Evolutionary conservation across 129 eudicot genomes (phyloP).

Genomic region (Tagetes erecta): DNA sequence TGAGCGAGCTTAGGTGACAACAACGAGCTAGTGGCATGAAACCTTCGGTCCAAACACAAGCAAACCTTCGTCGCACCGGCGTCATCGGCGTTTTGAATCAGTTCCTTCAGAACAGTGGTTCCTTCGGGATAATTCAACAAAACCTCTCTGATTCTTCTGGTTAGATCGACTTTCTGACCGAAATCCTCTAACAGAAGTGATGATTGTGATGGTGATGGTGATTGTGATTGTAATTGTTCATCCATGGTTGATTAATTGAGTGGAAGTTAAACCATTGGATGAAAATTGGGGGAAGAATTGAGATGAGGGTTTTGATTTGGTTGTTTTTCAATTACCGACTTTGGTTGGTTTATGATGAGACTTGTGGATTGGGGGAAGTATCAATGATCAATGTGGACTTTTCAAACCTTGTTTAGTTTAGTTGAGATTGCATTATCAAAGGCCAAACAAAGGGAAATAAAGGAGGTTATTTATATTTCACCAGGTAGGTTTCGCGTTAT

Average conservation of each 20-base stretch:
- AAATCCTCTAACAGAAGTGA: slow-evolving; percentile 85
- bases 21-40: slow-evolving; percentile 54
- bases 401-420: background rate
- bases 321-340: slow-evolving; percentile 10
- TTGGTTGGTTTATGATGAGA: slow-evolving; percentile 5
- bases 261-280: slow-evolving; percentile 21
- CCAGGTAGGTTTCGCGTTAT: too few relatives aligned
- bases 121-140: slow-evolving; percentile 92
- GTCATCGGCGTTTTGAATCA: slow-evolving; percentile 97
- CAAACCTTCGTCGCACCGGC: slow-evolving; percentile 95
- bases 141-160: slow-evolving; percentile 92
- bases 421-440: background rate
- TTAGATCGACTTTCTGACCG: slow-evolving; percentile 96
- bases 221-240: slow-evolving; percentile 11
- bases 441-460: too few relatives aligned
- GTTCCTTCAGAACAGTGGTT: slow-evolving; percentile 89
- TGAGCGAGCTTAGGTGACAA: slow-evolving; percentile 60
- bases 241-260: slow-evolving; percentile 17
- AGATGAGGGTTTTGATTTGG: slow-evolving; percentile 17
- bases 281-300: background rate
- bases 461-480: too few relatives aligned
- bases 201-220: slow-evolving; percentile 24
- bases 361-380: slow-evolving; percentile 26
- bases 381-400: background rate
- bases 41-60: slow-evolving; percentile 80